These are phyloP conservation scores for Escallonia rubra DNA, from an alignment of 129 eudicot genomes.

Conservation along the genomic window DNA sequence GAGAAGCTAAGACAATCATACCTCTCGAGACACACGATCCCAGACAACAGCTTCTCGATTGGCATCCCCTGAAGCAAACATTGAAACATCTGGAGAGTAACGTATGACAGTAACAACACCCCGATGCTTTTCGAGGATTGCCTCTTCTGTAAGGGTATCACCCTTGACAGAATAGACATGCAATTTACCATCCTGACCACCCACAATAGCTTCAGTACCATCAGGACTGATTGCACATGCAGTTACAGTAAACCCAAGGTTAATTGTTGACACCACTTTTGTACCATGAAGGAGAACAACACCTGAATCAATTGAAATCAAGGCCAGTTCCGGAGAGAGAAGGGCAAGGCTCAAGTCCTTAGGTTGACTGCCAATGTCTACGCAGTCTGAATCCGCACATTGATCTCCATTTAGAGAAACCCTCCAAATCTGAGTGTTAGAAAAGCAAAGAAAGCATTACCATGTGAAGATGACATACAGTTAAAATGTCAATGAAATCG, in stretches of 20 bases:
- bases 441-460: neutral
- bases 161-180: conserved; percentile 74
- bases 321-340: conserved; percentile 55
- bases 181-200: conserved; percentile 91
- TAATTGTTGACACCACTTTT: conserved; percentile 55
- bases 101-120: conserved; percentile 85
- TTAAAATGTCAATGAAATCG: no score
- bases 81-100: conserved; percentile 91
- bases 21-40: conserved; percentile 88
- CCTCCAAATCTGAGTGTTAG: conserved; percentile 66
- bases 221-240: conserved; percentile 80
- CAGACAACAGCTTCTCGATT: conserved; percentile 97
- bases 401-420: conserved; percentile 61
- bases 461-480: no score
- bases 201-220: conserved; percentile 86
- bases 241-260: conserved; percentile 72
- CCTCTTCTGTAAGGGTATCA: conserved; percentile 66
- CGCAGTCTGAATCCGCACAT: conserved; percentile 58
- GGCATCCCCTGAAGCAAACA: conserved; percentile 91
- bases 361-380: conserved; percentile 87
- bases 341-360: conserved; percentile 74
- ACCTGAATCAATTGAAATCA: conserved; percentile 73
- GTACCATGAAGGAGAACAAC: conserved; percentile 71
- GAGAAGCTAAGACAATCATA: conserved; percentile 8
- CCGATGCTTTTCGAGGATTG: conserved; percentile 87